Base-by-base conservation (phyloP, 2,329 filamentous ascomycete species). In the Fonsecaea monophora region DNA sequence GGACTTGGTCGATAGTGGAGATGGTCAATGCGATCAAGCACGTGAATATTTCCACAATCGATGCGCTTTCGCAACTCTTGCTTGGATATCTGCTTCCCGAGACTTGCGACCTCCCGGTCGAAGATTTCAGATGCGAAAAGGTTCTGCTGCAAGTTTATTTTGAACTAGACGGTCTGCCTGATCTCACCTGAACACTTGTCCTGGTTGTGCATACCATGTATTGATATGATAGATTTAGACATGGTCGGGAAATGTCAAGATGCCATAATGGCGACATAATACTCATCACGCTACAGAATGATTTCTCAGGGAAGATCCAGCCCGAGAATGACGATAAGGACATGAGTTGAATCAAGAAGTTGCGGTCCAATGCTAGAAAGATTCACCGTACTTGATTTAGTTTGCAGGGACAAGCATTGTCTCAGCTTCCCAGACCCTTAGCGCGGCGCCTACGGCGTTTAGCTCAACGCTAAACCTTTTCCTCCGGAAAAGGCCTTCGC, bases 21-120 rank as follows among this genome's bases (percentile, higher is more conserved):
- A 62, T 66, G 59, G 64, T 62, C 34, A 66, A 66, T 30, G 59
- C 57, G 21, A 21, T 62, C 42, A 66, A 66, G 42, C 64, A 66
- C 42, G 37, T 66, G 35, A 42, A 54, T 25, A 60, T 58, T 12
- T 25, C 40, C 35, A 66, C 64, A 42, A 48, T 66, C 18, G 64
- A 66, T 21, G 34, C 64, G 35, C 32, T 66, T 54, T 62, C 64
- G n/a, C 53, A 53, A 58, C 53, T 62, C 32, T n/a, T 66, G 35
- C 32, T 62, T 21, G 53, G 45, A 10, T 66, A 53, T 45, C 34
- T 66, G 35, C 54, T 66, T 21, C 64, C 64, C 32, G 59, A 62
- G 42, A 54, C 45, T 3, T 45, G 48, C 15, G 18, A 37, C 32
- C n/a, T 54, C 18, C 2, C 10, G 21, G 34, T 10, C 21, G 64